These are phyloP conservation scores for Camellia oleifera DNA, from an alignment of 179 eudicot genomes.

Conservation along the genomic window DNA sequence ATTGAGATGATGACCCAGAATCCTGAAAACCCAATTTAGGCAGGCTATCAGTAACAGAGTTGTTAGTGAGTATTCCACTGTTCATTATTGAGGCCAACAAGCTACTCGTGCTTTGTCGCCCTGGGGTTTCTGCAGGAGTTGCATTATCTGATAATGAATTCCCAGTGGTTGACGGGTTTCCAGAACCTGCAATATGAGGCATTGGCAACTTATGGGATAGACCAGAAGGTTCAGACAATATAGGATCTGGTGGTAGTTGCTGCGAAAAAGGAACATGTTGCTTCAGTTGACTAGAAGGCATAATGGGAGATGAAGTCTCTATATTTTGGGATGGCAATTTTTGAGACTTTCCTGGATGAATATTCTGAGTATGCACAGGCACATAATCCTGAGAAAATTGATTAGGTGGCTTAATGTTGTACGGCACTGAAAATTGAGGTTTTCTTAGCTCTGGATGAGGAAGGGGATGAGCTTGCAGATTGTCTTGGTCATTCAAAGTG, in stretches of 20 bases:
- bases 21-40: conserved; percentile 15
- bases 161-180: conserved; percentile 25
- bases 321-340: conserved; percentile 32
- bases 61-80: conserved; percentile 42
- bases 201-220: conserved; percentile 27
- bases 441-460: conserved; percentile 42
- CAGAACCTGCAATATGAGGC: conserved; percentile 25
- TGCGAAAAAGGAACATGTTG: conserved; percentile 30
- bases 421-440: conserved; percentile 33
- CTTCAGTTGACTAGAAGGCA: conserved; percentile 31
- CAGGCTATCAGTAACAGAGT: conserved; percentile 26
- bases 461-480: conserved; percentile 30
- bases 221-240: conserved; percentile 38
- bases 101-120: conserved; percentile 41
- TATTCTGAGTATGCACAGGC: conserved; percentile 28
- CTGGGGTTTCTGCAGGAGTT: conserved; percentile 33
- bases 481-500: conserved; percentile 42
- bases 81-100: conserved; percentile 63
- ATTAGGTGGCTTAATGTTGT: conserved; percentile 27
- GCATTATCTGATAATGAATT: conserved; percentile 31
- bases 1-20: conserved; percentile 14
- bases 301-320: conserved; percentile 27
- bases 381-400: conserved; percentile 35
- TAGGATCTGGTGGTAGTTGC: conserved; percentile 22
- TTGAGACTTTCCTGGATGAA: conserved; percentile 30